Base-by-base conservation (phyloP, 805 yeast genomes). In the Sungouiozyma ichnusensis region DNA sequence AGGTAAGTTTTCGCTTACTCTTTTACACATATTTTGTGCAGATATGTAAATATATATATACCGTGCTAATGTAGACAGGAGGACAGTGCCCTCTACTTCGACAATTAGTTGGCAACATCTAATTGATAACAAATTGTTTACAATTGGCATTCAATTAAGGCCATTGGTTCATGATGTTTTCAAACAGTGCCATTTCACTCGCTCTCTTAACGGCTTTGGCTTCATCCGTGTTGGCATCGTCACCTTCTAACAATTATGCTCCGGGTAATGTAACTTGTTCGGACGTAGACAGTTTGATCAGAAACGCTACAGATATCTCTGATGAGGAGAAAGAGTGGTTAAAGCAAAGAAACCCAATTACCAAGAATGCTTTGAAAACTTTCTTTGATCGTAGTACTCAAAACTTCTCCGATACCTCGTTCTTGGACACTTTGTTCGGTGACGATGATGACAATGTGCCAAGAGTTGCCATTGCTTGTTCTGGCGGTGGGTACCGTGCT, bases 401-500 rank as follows among this genome's bases (percentile, higher is more conserved):
- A 1, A 57, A 58, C 20, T 48, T 53, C 17, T 39, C 56, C 13
- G 50, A 48, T 33, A 44, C 42, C 14, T 43, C 49, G 2, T 33
- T 46, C 3, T 33, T 51, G 3, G 48, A 51, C 27, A 39, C 41
- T 31, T 42, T 62, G 29, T 58, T 60, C 41, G 45, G 47, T 35
- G 38, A 41, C 19, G 46, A 48, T 14, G 48, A 48, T 36, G 47
- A 46, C 11, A 67, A 70, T 40, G 46, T 45, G 32, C 62, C 63
- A 39, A 68, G 71, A 39, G 65, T 82, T 39, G 87, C 77, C 3
- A 49, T 74, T 20, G 79, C 87, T 11, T 77, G 79, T 49, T 72
- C 85, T 11, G 95, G 95, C 38, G 96, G 96, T 57, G 95, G 96
- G 3, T 86, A 84, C 60, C 72, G 96, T 48, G 94, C 96, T 31